Base-by-base conservation (phyloP, 768 basidiomycete genomes). In the Hortiboletus flavorubellus region DNA sequence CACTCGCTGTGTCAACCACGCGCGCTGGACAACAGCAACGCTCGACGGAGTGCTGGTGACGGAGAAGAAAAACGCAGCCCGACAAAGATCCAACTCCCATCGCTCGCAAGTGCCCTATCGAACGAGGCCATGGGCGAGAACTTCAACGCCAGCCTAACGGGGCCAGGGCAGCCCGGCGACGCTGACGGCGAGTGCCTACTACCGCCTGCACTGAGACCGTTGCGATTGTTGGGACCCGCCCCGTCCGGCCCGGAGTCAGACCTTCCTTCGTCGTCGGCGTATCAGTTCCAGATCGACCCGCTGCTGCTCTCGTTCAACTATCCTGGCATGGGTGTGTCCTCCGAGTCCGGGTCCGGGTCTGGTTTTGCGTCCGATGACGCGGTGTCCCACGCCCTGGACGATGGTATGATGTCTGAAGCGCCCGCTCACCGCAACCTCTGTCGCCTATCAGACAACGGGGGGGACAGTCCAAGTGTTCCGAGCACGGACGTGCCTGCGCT, bases 231-330 rank as follows among this genome's bases (percentile, higher is more conserved):
- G 4, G 62, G 59, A 0, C 58, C 65, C 21, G n/a, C 59, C 26
- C 0, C 46, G 23, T 33, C 51, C 23, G 40, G 48, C 34, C 6
- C 38, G 39, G 43, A 16, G 39, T 3, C 45, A 8, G 41, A 54
- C 12, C 10, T 10, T 2, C 31, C 14, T 0, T 11, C 23, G n/a
- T 11, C 53, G 2, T 21, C 21, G 21, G 21, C 21, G 3, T n/a
- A 50, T 14, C 44, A 50, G 10, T 43, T 65, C 30, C 65, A 65
- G 44, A 71, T 70, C 39, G 71, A 70, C 18, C 71, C 69, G 30
- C 31, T 45, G 12, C 15, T 72, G 33, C 60, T 72, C 41, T 53
- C 59, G 21, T 51, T 58, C 29, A 26, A 42, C 38, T 57, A 69
- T 18, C 46, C 59, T 0, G 59, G 53, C 1, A 23, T 54, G 38